These are phyloP conservation scores for Rhizopogon vesiculosus DNA, from an alignment of 768 basidiomycete species.

Conservation along the genomic window DNA sequence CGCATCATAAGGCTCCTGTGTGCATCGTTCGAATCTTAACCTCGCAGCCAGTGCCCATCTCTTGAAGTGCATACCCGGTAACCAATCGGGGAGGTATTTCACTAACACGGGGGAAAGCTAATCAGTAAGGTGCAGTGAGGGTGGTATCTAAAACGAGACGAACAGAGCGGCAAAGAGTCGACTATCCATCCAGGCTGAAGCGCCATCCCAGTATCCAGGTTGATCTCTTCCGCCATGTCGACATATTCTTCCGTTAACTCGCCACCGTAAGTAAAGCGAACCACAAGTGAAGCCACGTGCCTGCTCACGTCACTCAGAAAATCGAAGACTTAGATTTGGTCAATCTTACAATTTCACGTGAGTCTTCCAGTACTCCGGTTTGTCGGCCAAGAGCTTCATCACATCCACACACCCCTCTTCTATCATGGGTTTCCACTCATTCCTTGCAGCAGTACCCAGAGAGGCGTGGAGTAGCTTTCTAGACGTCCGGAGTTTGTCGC, in stretches of 20 bases:
- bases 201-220: constrained; percentile 19
- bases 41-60: constrained; percentile 8
- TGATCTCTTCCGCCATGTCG: constrained; percentile 25
- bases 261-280: constrained; percentile 39
- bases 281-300: constrained; percentile 30
- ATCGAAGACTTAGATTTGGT: not conserved
- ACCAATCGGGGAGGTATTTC: constrained; percentile 31
- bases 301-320: constrained; percentile 10
- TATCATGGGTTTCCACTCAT: constrained; percentile 28
- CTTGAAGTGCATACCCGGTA: constrained; percentile 41
- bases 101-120: constrained; percentile 24
- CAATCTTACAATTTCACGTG: constrained; percentile 1
- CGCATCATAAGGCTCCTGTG: constrained; percentile 4
- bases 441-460: constrained; percentile 20
- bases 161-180: constrained; percentile 35
- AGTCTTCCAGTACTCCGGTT: not conserved
- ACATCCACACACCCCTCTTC: constrained; percentile 33
- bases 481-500: constrained; percentile 24
- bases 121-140: not conserved
- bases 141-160: constrained; percentile 6
- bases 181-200: constrained; percentile 33
- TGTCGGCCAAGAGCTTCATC: not conserved
- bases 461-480: constrained; percentile 36
- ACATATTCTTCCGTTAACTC: constrained; percentile 26
- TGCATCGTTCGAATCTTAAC: constrained; percentile 7